Evolutionary conservation across 2,329 filamentous ascomycete species (phyloP), one percentile per base, ranked within the genome.

Genomic region (Neonectria punicea): DNA sequence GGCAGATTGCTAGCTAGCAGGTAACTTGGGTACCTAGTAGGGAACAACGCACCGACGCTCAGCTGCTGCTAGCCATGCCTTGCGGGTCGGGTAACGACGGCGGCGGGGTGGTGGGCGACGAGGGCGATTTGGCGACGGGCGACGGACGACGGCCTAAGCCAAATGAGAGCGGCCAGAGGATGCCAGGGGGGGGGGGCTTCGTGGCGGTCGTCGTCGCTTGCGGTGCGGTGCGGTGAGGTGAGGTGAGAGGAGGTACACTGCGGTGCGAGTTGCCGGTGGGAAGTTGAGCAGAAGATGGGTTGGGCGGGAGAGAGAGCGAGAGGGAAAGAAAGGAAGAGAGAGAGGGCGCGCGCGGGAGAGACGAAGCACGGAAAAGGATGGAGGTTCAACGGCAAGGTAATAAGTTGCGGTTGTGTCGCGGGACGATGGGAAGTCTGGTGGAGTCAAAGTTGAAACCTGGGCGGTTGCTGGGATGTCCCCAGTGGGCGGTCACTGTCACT

Each of bases 31-130:
- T 25, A 25, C 25, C 25, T 25, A 25, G 25, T 25, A 25, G 28
- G 20, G 61, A 55, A 53, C 43, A 47, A 55, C 50, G 47, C 61
- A 63, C 46, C 47, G 36, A 50, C 58, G 28, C 36, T 61, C 58
- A 49, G 39, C 39, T 53, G 39, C 39, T 53, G 46, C 51, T 65
- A 67, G 70, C 65, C 71, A 73, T 73, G 62, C 65, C 58, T 66
- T 46, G 56, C 54, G 25, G 66, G 58, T 46, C 54, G 25, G 66
- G 58, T 46, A 51, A 60, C 64, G 43, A 58, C 34, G 58, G 53
- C 46, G 59, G 39, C 46, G 59, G 39, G 34, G 18, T 28, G 34
- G 18, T 28, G 20, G 51, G 28, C 43, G 54, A 47, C 43, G 56
- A 36, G 46, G 25, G 25, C 25, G 25, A 25, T 25, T 25, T 25